phyloP scores from a whole-genome alignment of 768 basidiomycete species.

The Fistulinella prunicolor region DNA sequence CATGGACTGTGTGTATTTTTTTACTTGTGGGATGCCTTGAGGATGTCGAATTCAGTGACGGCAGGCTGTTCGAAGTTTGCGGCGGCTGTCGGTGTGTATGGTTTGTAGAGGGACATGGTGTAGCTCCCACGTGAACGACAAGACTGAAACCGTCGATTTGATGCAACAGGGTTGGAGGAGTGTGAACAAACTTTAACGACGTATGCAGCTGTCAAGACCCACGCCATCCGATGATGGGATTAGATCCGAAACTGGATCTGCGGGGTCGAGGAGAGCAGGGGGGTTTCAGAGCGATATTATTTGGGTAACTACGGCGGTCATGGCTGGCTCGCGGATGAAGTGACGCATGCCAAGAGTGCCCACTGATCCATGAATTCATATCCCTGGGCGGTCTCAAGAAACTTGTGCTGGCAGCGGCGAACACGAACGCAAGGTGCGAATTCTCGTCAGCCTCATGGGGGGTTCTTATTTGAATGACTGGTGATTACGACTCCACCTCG shows the following conservation, averaged over 20 bases:
- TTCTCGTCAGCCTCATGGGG: slow-evolving; percentile 20
- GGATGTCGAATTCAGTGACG: slow-evolving; percentile 67
- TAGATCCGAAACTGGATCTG: neutral
- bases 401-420: slow-evolving; percentile 2
- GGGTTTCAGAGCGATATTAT: too few species aligned
- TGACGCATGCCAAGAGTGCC: too few species aligned
- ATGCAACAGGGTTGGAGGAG: neutral
- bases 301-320: too few species aligned
- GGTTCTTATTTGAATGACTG: slow-evolving; percentile 10
- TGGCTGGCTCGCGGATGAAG: too few species aligned
- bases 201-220: neutral
- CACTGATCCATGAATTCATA: too few species aligned
- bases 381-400: too few species aligned
- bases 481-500: too few species aligned
- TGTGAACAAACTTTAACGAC: neutral
- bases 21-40: slow-evolving; percentile 70
- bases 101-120: slow-evolving; percentile 13
- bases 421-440: neutral
- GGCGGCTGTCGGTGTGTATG: slow-evolving; percentile 10
- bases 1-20: neutral
- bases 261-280: too few species aligned
- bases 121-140: neutral
- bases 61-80: neutral
- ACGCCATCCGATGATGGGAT: neutral
- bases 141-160: neutral